phyloP scores from a whole-genome alignment of 768 basidiomycete species.

The Mycena rosella region DNA sequence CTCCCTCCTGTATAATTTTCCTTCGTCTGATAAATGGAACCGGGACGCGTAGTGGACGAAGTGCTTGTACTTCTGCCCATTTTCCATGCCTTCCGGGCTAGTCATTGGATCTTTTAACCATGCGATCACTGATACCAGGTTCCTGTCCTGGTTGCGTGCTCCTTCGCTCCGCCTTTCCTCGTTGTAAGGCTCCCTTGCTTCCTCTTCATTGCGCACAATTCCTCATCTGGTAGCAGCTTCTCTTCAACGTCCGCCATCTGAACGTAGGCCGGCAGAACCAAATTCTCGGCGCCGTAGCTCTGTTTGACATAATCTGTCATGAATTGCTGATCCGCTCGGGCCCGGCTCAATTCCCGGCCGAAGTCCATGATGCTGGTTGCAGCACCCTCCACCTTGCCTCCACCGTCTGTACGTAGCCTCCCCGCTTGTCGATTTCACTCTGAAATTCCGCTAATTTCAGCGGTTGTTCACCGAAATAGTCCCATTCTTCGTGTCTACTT shows the following conservation, averaged over 20 bases:
- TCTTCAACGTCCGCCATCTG: neutral
- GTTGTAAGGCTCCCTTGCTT: slow-evolving; percentile 12
- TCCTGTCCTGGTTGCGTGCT: slow-evolving; percentile 2
- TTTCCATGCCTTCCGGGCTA: neutral
- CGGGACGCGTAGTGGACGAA: slow-evolving; percentile 1
- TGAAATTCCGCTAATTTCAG: slow-evolving; percentile 25
- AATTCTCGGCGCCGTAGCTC: neutral
- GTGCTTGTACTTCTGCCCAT: neutral
- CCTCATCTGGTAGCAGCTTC: slow-evolving; percentile 9
- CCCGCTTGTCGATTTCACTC: slow-evolving; percentile 19
- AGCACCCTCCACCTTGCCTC: too few species aligned
- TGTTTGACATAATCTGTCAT: neutral
- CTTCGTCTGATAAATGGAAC: slow-evolving; percentile 2
- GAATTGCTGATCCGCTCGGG: neutral
- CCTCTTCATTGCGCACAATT: slow-evolving; percentile 5
- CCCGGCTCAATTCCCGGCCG: neutral
- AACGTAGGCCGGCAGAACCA: slow-evolving; percentile 16
- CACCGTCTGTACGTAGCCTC: slow-evolving; percentile 17
- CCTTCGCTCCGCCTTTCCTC: slow-evolving; percentile 16
- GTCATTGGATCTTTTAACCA: slow-evolving; percentile 21
- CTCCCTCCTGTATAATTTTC: neutral
- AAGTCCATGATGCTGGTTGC: slow-evolving; percentile 7
- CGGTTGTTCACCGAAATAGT: slow-evolving; percentile 18
- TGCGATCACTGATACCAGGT: neutral
- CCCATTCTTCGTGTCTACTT: slow-evolving; percentile 8